Base-by-base conservation (phyloP, 177 flowering plant species). In the Vitis hybrid region DNA sequence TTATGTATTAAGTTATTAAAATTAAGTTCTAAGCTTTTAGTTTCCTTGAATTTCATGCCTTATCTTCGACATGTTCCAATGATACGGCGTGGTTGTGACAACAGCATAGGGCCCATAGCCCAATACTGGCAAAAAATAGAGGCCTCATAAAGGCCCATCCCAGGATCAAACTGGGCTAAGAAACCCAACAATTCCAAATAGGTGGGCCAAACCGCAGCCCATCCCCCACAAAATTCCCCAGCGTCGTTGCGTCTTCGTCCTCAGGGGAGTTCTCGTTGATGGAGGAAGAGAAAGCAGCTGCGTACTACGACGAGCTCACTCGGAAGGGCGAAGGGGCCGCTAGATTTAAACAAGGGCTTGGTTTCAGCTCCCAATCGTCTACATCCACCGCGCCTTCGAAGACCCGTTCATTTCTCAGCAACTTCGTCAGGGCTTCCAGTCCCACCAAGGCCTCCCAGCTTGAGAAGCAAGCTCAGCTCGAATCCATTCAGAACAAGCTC, bases 311-410 rank as follows among this genome's bases (percentile, higher is more conserved):
- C 65, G 98, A 94, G 80, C 84, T 94, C 23, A 87, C 92, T 2
- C 93, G 94, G 17, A 89, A 83, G 72, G 98, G 98, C 56, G 86
- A 77, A 73, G 97, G 90, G 52, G 97, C 98, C 48, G 97, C 98
- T 23, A 70, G 86, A 32, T 94, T 89, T 84, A 94, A 94, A 70
- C 97, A 89, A 75, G 99, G 99, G 30, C 88, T 94, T 26, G 98
- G 99, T 15, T 94, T 90, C 82, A 75, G 89, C 57, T 69, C 87
- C 71, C 51, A 77, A 60, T 1, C 78, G 17, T 48, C 63, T 69
- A 15, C 52, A n/a, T 60, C 62, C 62, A 70, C 40, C 67, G 73
- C 62, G 5, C 86, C 89, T 1, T 7, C 76, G 2, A 80, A 72
- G 71, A 88, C 88, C 1, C 83, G 90, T 15, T 84, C 95, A 3